Conservation (phyloP, 441 rosid species). For the Rhodomyrtus psidioides region DNA sequence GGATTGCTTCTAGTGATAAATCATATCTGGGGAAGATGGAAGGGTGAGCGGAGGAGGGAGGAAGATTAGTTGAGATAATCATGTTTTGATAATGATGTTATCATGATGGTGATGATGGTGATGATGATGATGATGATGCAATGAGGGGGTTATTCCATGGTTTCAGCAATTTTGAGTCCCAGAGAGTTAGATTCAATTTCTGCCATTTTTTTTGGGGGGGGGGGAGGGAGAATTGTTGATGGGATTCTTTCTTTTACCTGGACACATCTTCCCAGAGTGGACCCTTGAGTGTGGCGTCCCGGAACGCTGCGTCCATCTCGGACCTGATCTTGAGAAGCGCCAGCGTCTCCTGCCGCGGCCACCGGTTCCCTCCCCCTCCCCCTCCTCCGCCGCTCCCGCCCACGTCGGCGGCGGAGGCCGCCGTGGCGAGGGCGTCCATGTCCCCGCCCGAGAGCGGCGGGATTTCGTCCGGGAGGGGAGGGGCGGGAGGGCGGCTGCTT, state of each 20-base stretch:
- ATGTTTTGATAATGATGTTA: background rate
- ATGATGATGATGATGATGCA: background rate
- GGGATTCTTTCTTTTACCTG: slow-evolving; percentile 26
- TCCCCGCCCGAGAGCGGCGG: slow-evolving; percentile 13
- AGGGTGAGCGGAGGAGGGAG: background rate
- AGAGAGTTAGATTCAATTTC: background rate
- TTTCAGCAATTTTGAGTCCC: background rate
- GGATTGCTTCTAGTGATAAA: background rate
- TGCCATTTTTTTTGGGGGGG: background rate
- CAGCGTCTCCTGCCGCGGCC: slow-evolving; percentile 85
- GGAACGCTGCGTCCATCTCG: slow-evolving; percentile 72
- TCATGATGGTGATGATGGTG: background rate
- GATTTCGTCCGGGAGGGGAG: slow-evolving; percentile 40
- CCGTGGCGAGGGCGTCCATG: slow-evolving; percentile 2
- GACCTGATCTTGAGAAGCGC: slow-evolving; percentile 76
- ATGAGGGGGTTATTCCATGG: background rate
- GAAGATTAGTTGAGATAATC: background rate
- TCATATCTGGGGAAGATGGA: background rate
- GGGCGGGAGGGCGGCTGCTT: slow-evolving; percentile 73
- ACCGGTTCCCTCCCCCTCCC: slow-evolving; percentile 42
- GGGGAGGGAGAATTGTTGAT: too few species aligned
- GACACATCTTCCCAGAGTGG: slow-evolving; percentile 89
- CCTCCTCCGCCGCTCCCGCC: slow-evolving; percentile 24
- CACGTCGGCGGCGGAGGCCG: slow-evolving; percentile 25
- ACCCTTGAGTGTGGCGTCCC: slow-evolving; percentile 72